These are phyloP conservation scores for Solanum corneliomulleri DNA, from an alignment of 257 asterid species.

Conservation along the genomic window DNA sequence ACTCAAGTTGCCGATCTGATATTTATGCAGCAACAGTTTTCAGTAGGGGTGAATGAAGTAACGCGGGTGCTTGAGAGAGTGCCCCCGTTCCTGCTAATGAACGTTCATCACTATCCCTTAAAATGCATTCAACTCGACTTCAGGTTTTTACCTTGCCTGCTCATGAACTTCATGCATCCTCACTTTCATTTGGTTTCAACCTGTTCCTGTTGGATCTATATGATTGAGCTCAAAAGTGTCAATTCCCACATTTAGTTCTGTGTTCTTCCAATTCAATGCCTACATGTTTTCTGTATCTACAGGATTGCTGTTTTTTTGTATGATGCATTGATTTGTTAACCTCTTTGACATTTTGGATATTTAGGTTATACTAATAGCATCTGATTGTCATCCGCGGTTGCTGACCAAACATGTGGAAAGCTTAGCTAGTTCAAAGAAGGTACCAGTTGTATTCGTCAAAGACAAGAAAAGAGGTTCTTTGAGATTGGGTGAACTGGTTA, in stretches of 20 bases:
- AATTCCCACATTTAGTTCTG: background rate
- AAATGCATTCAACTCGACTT: constrained; percentile 25
- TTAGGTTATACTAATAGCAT: constrained; percentile 64
- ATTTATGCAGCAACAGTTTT: constrained; percentile 54
- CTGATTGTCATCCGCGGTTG: constrained; percentile 80
- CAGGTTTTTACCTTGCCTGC: constrained; percentile 35
- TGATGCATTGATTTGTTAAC: background rate
- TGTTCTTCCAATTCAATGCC: background rate
- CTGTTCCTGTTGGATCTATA: background rate
- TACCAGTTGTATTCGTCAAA: constrained; percentile 51
- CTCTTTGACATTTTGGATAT: background rate
- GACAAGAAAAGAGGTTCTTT: constrained; percentile 63
- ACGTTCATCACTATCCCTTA: background rate
- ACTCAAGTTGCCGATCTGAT: background rate
- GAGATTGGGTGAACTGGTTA: constrained; percentile 68
- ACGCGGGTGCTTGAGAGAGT: constrained; percentile 80
- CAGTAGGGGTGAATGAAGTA: constrained; percentile 79
- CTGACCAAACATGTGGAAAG: constrained; percentile 63
- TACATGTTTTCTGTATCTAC: background rate
- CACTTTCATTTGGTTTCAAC: background rate
- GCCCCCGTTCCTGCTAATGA: constrained; percentile 15
- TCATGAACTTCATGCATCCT: background rate
- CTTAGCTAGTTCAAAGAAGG: constrained; percentile 63
- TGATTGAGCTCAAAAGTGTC: background rate
- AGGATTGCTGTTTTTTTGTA: background rate